Conservation (phyloP, 169 alveolate species). For the Perkinsus olseni region DNA sequence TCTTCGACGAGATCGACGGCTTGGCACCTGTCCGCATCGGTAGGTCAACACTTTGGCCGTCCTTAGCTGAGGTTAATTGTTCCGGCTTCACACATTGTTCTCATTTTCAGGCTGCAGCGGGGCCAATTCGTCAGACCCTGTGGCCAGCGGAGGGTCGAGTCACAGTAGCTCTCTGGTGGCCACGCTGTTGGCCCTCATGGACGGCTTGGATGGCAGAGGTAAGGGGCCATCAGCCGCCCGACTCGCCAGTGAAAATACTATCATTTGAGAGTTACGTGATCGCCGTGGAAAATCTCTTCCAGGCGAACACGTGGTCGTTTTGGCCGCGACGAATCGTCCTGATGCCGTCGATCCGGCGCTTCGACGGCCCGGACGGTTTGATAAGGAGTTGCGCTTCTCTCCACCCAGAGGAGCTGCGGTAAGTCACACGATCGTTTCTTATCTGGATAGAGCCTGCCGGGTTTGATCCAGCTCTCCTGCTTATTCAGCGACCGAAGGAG, state of each 20-base stretch:
- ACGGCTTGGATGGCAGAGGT: constrained; percentile 94
- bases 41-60: background rate
- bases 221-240: constrained; percentile 24
- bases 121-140: background rate
- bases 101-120: background rate
- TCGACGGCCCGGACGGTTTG: constrained; percentile 93
- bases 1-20: constrained; percentile 95
- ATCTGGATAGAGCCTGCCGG: no score
- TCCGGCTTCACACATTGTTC: background rate
- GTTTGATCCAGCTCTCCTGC: no score
- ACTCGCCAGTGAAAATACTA: constrained; percentile 2
- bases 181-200: constrained; percentile 92
- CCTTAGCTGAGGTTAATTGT: background rate
- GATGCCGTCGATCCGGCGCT: constrained; percentile 93
- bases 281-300: no score
- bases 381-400: constrained; percentile 91
- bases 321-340: constrained; percentile 91
- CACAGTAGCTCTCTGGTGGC: constrained; percentile 69
- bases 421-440: background rate
- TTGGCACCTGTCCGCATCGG: constrained; percentile 88
- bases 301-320: constrained; percentile 83
- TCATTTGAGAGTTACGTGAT: no score
- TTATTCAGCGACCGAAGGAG: no score
- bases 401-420: constrained; percentile 80
- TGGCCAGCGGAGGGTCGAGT: background rate